Evolutionary conservation across 805 yeast species (phyloP), one percentile per base, ranked within the genome.

Genomic region (Jamesozyma spencerorum): DNA sequence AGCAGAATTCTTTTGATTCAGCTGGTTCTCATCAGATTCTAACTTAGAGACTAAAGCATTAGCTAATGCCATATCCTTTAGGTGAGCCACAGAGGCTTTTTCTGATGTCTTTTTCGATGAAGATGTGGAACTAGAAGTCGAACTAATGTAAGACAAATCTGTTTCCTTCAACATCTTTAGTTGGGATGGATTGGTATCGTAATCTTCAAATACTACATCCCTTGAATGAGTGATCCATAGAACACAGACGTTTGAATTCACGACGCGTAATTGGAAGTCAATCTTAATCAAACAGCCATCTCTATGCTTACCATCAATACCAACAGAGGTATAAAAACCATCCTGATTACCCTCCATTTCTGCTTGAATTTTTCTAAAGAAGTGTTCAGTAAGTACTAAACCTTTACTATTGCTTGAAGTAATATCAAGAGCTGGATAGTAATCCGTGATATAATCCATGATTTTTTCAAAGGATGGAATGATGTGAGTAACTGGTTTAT

Each of bases 191-290:
- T 60, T 53, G 13, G 65, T 59, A 26, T 55, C 54, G 22, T 59
- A 61, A 31, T 59, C 58, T 26, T 55, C 56, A 22, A 56, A 55
- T 3, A 56, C 59, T 19, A 56, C 62, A 42, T 59, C 64, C 51
- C 90, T 76, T 1, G 90, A 80, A 56, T 84, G 87, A 0, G 95
- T 85, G 10, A 90, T 72, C 97, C 97, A 90, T 17, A 88, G 60
- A 3, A 85, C 77, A 39, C 72, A 71, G 6, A 78, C 68, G 15
- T 74, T 77, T 12, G 66, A 53, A 17, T 75, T 71, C 24, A 84
- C 67, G 2, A 85, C 84, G 42, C 96, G 70, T 38, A 90, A 56
- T 60, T 88, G 97, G 12, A 85, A 75, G 62, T 88, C 97, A 31
- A 88, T 70, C 41, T 70, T 72, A 20, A 87, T 63, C 2, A 49